phyloP scores from a whole-genome alignment of 257 asterid genomes.

The Dorcoceras hygrometricum region DNA sequence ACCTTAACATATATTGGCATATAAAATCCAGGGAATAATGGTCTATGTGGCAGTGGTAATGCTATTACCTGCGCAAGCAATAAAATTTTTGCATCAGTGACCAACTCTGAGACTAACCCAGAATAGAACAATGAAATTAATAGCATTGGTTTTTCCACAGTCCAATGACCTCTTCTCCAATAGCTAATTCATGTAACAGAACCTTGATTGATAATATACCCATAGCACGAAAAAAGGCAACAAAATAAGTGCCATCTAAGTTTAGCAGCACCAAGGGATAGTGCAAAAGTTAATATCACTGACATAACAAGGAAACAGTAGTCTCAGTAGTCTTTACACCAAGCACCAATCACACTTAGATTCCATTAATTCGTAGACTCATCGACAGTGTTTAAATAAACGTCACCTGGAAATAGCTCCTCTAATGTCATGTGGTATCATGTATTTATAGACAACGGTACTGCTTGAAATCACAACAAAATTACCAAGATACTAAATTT shows the following conservation, averaged over 20 bases:
- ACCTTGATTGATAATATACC: not conserved
- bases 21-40: slow-evolving; percentile 91
- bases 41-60: slow-evolving; percentile 65
- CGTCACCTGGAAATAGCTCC: slow-evolving; percentile 13
- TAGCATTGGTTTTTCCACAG: slow-evolving; percentile 7
- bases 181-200: slow-evolving; percentile 1
- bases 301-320: slow-evolving; percentile 8
- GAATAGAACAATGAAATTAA: not conserved
- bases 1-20: slow-evolving; percentile 98
- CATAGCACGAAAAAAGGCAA: not conserved
- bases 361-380: not conserved
- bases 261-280: not conserved
- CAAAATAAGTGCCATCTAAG: not conserved
- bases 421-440: not conserved
- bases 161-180: slow-evolving; percentile 4
- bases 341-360: not conserved
- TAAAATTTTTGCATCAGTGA: slow-evolving; percentile 6
- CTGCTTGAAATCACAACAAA: slow-evolving; percentile 10
- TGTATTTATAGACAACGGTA: not conserved
- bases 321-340: not conserved
- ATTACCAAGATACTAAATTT: not conserved
- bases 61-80: slow-evolving; percentile 61
- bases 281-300: not conserved
- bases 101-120: slow-evolving; percentile 4
- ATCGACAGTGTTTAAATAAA: slow-evolving; percentile 5